A percentile compares a stretch with the other conserved stretches of the same genome.
Conservation (phyloP, 331 rosid species). For the Quercus tomentella region DNA sequence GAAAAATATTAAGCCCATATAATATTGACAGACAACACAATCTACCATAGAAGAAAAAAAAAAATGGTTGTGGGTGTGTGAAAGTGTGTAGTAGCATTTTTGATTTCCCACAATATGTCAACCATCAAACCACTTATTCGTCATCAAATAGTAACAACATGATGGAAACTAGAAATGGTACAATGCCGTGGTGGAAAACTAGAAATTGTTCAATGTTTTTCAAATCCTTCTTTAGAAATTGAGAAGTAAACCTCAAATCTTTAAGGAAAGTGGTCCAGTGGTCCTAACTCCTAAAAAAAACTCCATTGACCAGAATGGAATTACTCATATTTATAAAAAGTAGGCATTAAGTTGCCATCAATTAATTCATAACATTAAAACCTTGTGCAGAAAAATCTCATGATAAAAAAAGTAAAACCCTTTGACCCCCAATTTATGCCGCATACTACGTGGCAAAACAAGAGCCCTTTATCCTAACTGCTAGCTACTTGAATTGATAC, state of each 20-base stretch:
- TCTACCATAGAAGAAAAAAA: too few relatives aligned
- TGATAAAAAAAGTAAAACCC: not conserved
- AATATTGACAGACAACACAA: rapidly evolving
- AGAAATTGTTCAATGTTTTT: not conserved
- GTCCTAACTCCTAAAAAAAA: not conserved
- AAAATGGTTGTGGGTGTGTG: not conserved
- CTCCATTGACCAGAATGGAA: not conserved
- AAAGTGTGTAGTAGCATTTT: too few relatives aligned
- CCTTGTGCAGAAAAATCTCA: not conserved
- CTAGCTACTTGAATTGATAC: constrained; percentile 20
- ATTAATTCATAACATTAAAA: not conserved
- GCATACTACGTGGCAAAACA: constrained; percentile 6
- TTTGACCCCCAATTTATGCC: not conserved
- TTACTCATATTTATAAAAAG: not conserved
- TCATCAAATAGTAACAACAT: too few relatives aligned
- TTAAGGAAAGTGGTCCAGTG: not conserved
- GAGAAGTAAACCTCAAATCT: too few relatives aligned
- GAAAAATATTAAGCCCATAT: too few relatives aligned
- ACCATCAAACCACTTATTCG: too few relatives aligned
- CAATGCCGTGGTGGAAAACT: too few relatives aligned
- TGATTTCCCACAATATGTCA: too few relatives aligned
- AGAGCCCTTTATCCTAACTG: constrained; percentile 24
- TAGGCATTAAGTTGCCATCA: not conserved
- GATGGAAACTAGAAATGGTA: not conserved
- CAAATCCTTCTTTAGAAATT: too few relatives aligned